Base-by-base conservation (phyloP, 1,284 basidiomycete species). In the Entoloma clypeatum region DNA sequence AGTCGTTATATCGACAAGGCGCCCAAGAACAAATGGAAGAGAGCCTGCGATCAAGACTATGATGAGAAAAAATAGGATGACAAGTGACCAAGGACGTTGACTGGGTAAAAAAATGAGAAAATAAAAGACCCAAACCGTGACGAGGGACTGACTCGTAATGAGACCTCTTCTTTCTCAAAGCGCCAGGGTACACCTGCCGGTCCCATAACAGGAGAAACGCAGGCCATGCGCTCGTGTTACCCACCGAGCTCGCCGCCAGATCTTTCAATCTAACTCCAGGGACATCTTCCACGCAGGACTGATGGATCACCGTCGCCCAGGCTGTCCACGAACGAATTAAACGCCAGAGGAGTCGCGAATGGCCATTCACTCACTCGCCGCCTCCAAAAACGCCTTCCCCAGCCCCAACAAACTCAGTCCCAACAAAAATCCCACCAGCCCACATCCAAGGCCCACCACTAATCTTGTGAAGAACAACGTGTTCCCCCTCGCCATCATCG, bases 301-400 rank as follows among this genome's bases (percentile, higher is more conserved):
- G 65, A 37, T 72, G 66, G n/a, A 71, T 68, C 6, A 71, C 48
- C 3, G 65, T 71, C 3, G 67, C 67, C 67, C 69, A 71, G 3
- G 64, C 68, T 69, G 28, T 21, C 32, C 25, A 28, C 11, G 30
- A 23, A 43, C 28, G 44, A 32, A n/a, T n/a, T n/a, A n/a, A n/a
- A n/a, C n/a, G n/a, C n/a, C n/a, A n/a, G n/a, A n/a, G n/a, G n/a
- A n/a, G n/a, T n/a, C n/a, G n/a, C n/a, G n/a, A n/a, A n/a, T n/a
- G n/a, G n/a, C n/a, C n/a, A n/a, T n/a, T n/a, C n/a, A n/a, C n/a
- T n/a, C n/a, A n/a, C n/a, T n/a, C n/a, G n/a, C n/a, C n/a, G n/a
- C n/a, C n/a, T n/a, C n/a, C n/a, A n/a, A n/a, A n/a, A n/a, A n/a
- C n/a, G n/a, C n/a, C n/a, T n/a, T n/a, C n/a, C n/a, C n/a, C n/a